These are phyloP conservation scores for Mycena pura DNA, from an alignment of 768 basidiomycete genomes.

Conservation along the genomic window DNA sequence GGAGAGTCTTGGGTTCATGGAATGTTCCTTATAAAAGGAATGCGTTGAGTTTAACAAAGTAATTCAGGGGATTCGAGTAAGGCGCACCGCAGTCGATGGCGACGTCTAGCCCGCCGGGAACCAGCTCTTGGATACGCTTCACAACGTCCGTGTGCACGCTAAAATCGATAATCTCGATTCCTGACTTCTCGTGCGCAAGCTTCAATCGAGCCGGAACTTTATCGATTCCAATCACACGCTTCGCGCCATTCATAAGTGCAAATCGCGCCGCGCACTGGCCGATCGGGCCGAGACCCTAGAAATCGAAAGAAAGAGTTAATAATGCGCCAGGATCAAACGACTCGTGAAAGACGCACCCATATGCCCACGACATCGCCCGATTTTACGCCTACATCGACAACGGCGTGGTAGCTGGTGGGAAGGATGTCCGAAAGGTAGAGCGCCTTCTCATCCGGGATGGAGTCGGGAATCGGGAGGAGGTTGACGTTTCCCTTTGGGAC, in stretches of 20 bases:
- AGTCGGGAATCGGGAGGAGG: constrained; percentile 70
- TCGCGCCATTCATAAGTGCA: constrained; percentile 71
- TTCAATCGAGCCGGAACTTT: constrained; percentile 52
- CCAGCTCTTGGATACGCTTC: constrained; percentile 62
- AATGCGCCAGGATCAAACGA: neutral
- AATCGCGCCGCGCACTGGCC: constrained; percentile 67
- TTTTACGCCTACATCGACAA: constrained; percentile 76
- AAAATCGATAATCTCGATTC: constrained; percentile 67
- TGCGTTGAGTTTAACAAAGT: neutral
- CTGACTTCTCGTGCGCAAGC: constrained; percentile 53
- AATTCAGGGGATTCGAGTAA: neutral
- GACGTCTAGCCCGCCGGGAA: constrained; percentile 70
- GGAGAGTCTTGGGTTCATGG: constrained; percentile 70
- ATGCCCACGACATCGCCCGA: constrained; percentile 74
- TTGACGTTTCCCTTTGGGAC: constrained; percentile 78
- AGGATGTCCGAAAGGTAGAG: constrained; percentile 67
- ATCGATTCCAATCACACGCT: constrained; percentile 77
- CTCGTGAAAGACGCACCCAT: constrained; percentile 54
- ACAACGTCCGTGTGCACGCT: constrained; percentile 55
- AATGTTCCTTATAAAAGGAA: constrained; percentile 51
- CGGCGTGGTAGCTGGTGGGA: constrained; percentile 75
- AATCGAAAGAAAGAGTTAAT: no score
- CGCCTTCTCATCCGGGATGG: constrained; percentile 66
- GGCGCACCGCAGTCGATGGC: constrained; percentile 57
- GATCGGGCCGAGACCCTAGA: constrained; percentile 69